Base-by-base conservation (phyloP, 2,329 filamentous ascomycete species). In the Colletotrichum liaoningense region DNA sequence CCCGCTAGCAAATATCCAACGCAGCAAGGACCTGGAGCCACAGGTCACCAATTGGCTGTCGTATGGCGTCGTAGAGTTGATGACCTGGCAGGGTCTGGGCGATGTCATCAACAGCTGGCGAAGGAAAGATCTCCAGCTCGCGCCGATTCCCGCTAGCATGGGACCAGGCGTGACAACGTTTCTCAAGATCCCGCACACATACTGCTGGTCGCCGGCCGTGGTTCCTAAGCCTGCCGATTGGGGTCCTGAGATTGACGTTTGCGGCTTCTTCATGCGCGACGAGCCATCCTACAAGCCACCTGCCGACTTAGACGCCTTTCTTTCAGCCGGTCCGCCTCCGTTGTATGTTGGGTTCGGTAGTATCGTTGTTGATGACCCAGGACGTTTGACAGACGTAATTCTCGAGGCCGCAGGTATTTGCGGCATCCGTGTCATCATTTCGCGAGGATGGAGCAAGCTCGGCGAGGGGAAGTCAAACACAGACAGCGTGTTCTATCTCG, bases 141-240 rank as follows among this genome's bases (percentile, higher is more conserved):
- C 94, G 63, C 88, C 91, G 0, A 86, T 95, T 54, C 92, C 91
- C 76, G 84, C 92, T 26, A 89, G 94, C 55, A 93, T 92, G 84
- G 93, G 92, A 1, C 93, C 93, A 6, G 91, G 90, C 22, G 89
- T 95, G 83, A 82, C 93, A 1, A 89, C 89, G 54, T 89, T 92
- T 9, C 81, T 95, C 24, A 87, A 87, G 58, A 87, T 95, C 5
- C 93, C 94, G 0, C 92, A 92, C 73, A 94, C 94, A 0, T 96
- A 95, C 77, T 94, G 93, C 79, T 95, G 93, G 93, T 93, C 91
- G 0, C 90, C 91, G 0, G 87, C 90, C 2, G 80, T 93, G 19
- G 90, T 93, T 1, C 87, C 90, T 0, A 93, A 93, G 76, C 92
- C 92, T 0, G 84, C 83, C 1, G 92, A 93, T 76, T 93, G 92